Evolutionary conservation across 2,329 filamentous ascomycete genomes (phyloP), one percentile per base, ranked within the genome.

Genomic region (Blastomyces gilchristii): DNA sequence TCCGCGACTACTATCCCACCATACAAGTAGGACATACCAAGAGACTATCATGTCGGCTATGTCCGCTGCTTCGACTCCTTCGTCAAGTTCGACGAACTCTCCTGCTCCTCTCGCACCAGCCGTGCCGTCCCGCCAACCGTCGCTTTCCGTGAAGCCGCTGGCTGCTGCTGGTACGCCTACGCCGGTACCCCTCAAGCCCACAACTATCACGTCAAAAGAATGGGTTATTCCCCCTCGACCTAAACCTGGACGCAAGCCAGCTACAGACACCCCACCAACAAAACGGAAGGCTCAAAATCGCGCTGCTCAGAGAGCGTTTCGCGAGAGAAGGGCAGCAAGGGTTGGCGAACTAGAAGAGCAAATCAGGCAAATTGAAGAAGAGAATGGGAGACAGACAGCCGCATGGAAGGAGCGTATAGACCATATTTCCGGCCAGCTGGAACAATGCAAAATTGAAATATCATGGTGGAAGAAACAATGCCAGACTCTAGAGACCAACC

Each of bases 241-340:
- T 84, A 99, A 97, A 79, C 93, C 94, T 6, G 94, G 94, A 60
- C 86, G 94, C 66, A 99, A 99, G 81, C 94, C 93, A 31, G 82
- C 97, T 70, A 97, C 91, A 58, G 53, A 96, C 96, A 95, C 90
- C 31, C 94, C 97, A 75, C 94, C 94, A 28, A 97, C 90, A 68
- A 80, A 80, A 69, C 77, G 78, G 70, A 99, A 99, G 79, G 94
- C 94, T 11, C 92, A 97, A 73, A 97, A 97, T 69, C 85, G 92
- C 68, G 92, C 92, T 18, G 92, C 92, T 8, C 92, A 97, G 77
- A 85, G 92, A 63, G 92, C 92, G 6, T 97, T 97, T 82, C 86
- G 92, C 61, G 92, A 97, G 75, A 88, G 92, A 67, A 96, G 96
- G 78, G 92, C 79, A 86, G 94, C 68, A 95, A 97, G 80, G 49